These are phyloP conservation scores for Euclidium syriacum DNA, from an alignment of 345 rosid genomes.

Conservation along the genomic window DNA sequence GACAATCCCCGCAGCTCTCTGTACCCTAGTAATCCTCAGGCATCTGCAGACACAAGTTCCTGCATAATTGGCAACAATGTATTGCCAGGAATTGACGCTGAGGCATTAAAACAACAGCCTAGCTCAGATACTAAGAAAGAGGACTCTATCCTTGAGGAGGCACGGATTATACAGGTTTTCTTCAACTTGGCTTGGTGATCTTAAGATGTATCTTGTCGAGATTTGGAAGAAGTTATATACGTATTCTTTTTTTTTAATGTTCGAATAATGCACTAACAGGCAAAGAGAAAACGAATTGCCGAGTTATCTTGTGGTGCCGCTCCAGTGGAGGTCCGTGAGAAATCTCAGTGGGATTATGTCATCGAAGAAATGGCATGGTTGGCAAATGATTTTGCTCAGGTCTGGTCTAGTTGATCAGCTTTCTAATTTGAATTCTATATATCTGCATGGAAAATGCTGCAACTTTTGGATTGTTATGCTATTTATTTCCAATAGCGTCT, in stretches of 20 bases:
- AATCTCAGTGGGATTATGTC: constrained; percentile 91
- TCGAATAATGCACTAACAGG: constrained; percentile 47
- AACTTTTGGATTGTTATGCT: constrained; percentile 7
- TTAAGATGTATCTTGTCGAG: constrained; percentile 9
- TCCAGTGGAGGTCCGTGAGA: constrained; percentile 44
- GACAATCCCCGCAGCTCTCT: constrained; percentile 28
- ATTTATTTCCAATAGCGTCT: background rate
- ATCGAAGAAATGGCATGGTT: constrained; percentile 99
- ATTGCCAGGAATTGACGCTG: constrained; percentile 24
- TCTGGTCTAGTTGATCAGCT: constrained; percentile 28
- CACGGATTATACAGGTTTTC: constrained; percentile 74
- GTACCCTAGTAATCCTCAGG: constrained; percentile 33
- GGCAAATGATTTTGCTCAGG: constrained; percentile 99
- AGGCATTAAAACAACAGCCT: constrained; percentile 40
- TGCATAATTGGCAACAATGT: constrained; percentile 18
- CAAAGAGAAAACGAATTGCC: constrained; percentile 77
- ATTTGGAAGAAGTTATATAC: constrained; percentile 18
- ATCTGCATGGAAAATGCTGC: constrained; percentile 12
- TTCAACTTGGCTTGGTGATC: constrained; percentile 21
- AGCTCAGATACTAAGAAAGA: constrained; percentile 57
- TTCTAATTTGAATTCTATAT: constrained; percentile 2
- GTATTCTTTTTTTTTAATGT: constrained; percentile 15
- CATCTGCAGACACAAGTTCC: constrained; percentile 24
- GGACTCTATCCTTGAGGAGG: constrained; percentile 89
- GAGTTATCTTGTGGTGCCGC: constrained; percentile 63